Evolutionary conservation across 1,284 basidiomycete genomes (phyloP).

Genomic region (Rhodotorula sp.): DNA sequence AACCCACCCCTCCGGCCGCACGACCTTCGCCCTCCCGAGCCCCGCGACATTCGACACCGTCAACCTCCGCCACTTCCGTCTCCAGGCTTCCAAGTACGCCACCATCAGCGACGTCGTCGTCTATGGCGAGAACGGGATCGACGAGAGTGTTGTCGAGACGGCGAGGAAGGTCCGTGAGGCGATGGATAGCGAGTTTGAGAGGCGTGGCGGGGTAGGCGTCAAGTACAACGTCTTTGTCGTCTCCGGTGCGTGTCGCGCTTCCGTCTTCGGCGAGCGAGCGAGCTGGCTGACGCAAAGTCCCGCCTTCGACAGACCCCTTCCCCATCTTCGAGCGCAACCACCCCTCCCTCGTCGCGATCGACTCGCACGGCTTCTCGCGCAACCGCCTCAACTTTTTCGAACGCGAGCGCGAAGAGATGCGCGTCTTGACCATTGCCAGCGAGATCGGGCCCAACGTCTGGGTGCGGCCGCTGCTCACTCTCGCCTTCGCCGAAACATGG

Average conservation of each 20-base stretch:
- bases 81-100: slow-evolving; percentile 69
- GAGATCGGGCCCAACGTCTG: slow-evolving; percentile 67
- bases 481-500: slow-evolving; percentile 43
- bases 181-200: slow-evolving; percentile 51
- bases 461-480: slow-evolving; percentile 47
- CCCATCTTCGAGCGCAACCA: slow-evolving; percentile 54
- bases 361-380: slow-evolving; percentile 52
- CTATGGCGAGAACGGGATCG: slow-evolving; percentile 67
- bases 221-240: slow-evolving; percentile 85
- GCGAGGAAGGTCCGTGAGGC: slow-evolving; percentile 55
- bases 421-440: slow-evolving; percentile 75
- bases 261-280: rapidly evolving
- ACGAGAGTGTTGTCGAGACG: slow-evolving; percentile 54
- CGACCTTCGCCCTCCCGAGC: slow-evolving; percentile 63
- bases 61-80: slow-evolving; percentile 45
- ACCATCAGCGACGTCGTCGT: slow-evolving; percentile 84
- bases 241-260: slow-evolving; percentile 56
- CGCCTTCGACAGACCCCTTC: slow-evolving; percentile 55
- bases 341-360: slow-evolving; percentile 57
- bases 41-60: slow-evolving; percentile 58
- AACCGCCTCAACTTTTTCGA: slow-evolving; percentile 55
- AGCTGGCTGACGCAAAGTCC: neutral
- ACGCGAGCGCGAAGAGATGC: slow-evolving; percentile 82
- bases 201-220: slow-evolving; percentile 53
- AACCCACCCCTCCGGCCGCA: slow-evolving; percentile 50